Percentiles rank a stretch among this genome's conserved stretches.
phyloP scores from a whole-genome alignment of 345 rosid genomes.

The Camelina laxa region DNA sequence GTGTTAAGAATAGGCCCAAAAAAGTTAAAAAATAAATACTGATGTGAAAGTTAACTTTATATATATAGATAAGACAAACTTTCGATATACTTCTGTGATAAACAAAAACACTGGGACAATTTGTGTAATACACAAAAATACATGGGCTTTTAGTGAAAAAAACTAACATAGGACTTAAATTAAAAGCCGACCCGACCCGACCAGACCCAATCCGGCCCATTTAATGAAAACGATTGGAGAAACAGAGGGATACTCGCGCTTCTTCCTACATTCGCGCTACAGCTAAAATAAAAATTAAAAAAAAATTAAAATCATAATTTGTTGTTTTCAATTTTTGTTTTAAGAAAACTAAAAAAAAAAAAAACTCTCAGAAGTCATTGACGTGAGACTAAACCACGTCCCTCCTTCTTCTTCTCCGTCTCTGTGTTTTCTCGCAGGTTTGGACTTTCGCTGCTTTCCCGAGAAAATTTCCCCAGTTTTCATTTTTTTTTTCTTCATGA shows the following conservation, averaged over 20 bases:
- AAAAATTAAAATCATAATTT: too few relatives aligned
- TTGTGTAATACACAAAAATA: too few relatives aligned
- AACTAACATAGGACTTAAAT: too few relatives aligned
- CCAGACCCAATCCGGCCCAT: neutral
- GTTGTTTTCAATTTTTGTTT: neutral
- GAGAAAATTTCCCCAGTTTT: slow-evolving; percentile 35
- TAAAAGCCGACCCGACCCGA: too few relatives aligned
- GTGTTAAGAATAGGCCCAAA: too few relatives aligned
- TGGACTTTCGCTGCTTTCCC: slow-evolving; percentile 31
- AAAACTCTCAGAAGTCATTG: neutral
- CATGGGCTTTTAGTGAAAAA: too few relatives aligned
- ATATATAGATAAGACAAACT: too few relatives aligned
- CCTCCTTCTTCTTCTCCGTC: slow-evolving; percentile 17
- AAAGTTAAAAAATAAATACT: too few relatives aligned
- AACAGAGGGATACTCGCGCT: slow-evolving; percentile 35
- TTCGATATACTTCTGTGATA: too few relatives aligned
- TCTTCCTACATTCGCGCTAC: slow-evolving; percentile 43
- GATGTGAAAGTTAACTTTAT: too few relatives aligned
- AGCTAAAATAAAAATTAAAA: neutral
- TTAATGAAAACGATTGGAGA: slow-evolving; percentile 33
- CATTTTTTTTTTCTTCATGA: neutral
- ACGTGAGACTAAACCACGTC: slow-evolving; percentile 35
- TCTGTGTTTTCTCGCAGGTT: slow-evolving; percentile 39
- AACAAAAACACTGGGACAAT: too few relatives aligned
- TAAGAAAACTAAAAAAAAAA: neutral